phyloP scores from a whole-genome alignment of 2,329 filamentous ascomycete species.

The Clonostachys sp. region DNA sequence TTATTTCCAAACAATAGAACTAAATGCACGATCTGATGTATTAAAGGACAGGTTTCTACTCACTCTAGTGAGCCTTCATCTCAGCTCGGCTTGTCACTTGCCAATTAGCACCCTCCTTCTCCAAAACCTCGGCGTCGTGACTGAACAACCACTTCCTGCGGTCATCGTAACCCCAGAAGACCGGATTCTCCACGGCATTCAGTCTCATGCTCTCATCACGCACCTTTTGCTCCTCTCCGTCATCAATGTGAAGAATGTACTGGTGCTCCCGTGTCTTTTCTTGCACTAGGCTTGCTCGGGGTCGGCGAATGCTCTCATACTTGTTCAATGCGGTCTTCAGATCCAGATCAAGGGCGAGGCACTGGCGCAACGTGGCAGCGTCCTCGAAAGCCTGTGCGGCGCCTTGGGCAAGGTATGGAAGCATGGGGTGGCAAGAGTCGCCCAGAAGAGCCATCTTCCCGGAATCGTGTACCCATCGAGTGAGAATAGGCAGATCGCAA shows the following conservation, averaged over 20 bases:
- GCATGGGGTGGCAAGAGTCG: constrained; percentile 61
- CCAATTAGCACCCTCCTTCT: constrained; percentile 5
- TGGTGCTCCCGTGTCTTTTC: constrained; percentile 32
- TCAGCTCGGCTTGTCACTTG: background rate
- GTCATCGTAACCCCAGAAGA: constrained; percentile 7
- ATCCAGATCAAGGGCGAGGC: constrained; percentile 5
- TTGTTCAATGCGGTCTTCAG: constrained; percentile 1
- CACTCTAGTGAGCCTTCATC: background rate
- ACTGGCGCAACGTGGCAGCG: constrained; percentile 49
- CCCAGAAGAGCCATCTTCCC: constrained; percentile 27
- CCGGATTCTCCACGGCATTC: constrained; percentile 4
- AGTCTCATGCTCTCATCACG: constrained; percentile 29
- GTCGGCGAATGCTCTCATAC: constrained; percentile 9
- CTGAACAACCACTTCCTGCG: constrained; percentile 7
- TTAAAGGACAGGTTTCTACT: background rate
- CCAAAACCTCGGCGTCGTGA: constrained; percentile 6
- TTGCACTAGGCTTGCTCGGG: constrained; percentile 10
- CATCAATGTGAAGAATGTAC: constrained; percentile 53
- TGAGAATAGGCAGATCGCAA: constrained; percentile 46
- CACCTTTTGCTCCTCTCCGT: constrained; percentile 48
- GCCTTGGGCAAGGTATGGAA: constrained; percentile 60
- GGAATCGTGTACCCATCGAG: constrained; percentile 21
- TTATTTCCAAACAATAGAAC: constrained; percentile 7
- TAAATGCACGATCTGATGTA: no score
- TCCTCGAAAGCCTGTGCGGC: constrained; percentile 67